Percentiles rank a stretch among this genome's conserved stretches.
Evolutionary conservation across 495 filamentous ascomycete genomes (phyloP).

Genomic region (Penicillium paxilli): DNA sequence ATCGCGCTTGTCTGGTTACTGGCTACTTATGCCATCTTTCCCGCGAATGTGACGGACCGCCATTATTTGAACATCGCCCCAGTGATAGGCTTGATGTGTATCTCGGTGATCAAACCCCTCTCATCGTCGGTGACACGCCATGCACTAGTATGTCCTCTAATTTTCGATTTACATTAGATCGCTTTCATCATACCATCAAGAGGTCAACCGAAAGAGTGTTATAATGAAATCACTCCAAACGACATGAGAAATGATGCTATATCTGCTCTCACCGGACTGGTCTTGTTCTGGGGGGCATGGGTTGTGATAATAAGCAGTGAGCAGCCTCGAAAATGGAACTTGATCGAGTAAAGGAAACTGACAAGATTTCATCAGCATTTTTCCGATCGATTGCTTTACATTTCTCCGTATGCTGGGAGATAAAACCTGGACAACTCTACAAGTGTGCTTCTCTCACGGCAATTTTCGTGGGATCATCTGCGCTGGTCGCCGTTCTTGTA

Average conservation of each 20-base stretch:
- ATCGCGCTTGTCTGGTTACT: neutral
- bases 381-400: neutral
- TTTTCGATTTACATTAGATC: neutral
- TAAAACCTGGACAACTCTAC: neutral
- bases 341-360: no score
- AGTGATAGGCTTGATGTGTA: neutral
- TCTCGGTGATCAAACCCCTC: neutral
- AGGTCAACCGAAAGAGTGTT: neutral
- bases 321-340: no score
- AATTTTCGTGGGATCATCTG: neutral
- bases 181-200: neutral
- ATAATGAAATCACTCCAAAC: neutral
- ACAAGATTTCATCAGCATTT: neutral
- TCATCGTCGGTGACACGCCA: neutral
- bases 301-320: neutral
- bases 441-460: neutral
- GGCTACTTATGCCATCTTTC: neutral
- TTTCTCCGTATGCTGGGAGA: neutral
- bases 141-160: neutral
- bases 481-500: neutral
- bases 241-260: neutral
- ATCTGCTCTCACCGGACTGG: neutral
- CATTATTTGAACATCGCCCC: neutral
- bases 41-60: neutral
- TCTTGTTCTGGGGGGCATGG: neutral